Evolutionary conservation across 805 yeast genomes (phyloP).

Genomic region (Myxozyma sirexii): DNA sequence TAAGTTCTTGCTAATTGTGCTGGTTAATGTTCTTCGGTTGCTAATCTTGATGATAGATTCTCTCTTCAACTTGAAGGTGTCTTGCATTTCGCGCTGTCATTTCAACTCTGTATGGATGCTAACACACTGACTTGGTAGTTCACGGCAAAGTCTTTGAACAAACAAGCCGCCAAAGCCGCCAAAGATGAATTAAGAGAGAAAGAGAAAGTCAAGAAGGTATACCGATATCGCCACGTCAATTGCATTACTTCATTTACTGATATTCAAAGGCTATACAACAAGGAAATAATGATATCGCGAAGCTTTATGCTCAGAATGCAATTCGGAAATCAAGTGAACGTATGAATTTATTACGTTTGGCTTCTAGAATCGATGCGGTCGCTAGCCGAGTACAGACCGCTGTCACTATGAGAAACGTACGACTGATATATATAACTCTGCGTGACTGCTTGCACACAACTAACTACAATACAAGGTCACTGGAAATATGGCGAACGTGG

Average conservation of each 20-base stretch:
- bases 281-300: conserved; percentile 90
- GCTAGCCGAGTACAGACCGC: conserved; percentile 97
- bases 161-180: conserved; percentile 88
- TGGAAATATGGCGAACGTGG: conserved; percentile 89
- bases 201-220: conserved; percentile 75
- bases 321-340: conserved; percentile 88
- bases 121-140: conserved; percentile 49
- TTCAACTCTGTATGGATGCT: not conserved
- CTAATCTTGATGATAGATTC: conserved; percentile 49
- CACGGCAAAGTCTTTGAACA: conserved; percentile 88
- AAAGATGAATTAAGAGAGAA: conserved; percentile 88
- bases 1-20: not conserved
- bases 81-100: conserved; percentile 22
- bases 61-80: conserved; percentile 61
- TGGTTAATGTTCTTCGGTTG: conserved; percentile 9
- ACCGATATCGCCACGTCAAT: not conserved
- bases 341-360: conserved; percentile 73
- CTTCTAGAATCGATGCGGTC: conserved; percentile 92
- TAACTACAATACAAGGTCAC: too few relatives aligned
- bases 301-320: conserved; percentile 92
- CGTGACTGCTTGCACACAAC: too few relatives aligned
- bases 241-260: not conserved
- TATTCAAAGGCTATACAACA: conserved; percentile 61
- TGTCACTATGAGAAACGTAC: conserved; percentile 77
- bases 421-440: not conserved